These are phyloP conservation scores for Saussurea involucrata DNA, from an alignment of 129 eudicot genomes.

Conservation along the genomic window DNA sequence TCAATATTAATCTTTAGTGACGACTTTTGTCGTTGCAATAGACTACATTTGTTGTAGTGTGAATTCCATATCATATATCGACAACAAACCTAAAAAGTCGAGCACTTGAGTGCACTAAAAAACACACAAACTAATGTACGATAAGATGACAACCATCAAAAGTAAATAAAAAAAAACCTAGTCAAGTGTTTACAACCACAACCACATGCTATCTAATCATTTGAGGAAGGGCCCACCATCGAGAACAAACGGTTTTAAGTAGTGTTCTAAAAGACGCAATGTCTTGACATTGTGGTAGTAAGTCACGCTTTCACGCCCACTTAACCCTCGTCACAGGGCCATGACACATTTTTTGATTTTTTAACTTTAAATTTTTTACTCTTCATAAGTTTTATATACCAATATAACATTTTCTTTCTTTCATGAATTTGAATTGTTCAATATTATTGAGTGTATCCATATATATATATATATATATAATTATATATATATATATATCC, in stretches of 20 bases:
- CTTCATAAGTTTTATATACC: neutral
- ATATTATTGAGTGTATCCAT: too few relatives aligned
- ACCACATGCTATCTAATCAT: neutral
- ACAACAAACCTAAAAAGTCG: neutral
- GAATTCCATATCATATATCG: neutral
- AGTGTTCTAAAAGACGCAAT: neutral
- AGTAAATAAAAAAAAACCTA: neutral
- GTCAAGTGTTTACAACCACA: neutral
- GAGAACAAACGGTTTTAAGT: neutral
- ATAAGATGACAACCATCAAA: neutral
- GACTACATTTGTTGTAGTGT: too few relatives aligned
- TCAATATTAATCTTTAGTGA: too few relatives aligned
- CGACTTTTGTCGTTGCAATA: too few relatives aligned
- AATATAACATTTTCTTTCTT: too few relatives aligned
- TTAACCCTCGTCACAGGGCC: too few relatives aligned
- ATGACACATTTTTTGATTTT: neutral
- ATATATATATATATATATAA: too few relatives aligned
- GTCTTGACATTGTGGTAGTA: neutral
- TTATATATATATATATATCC: too few relatives aligned
- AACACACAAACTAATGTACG: neutral
- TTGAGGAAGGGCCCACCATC: neutral
- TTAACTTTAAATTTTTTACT: too few relatives aligned
- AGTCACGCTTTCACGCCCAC: neutral
- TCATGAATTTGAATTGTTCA: too few relatives aligned
- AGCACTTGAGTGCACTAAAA: neutral